phyloP scores from a whole-genome alignment of 108 stramenopile genomes.

The Craspedostauros australis region DNA sequence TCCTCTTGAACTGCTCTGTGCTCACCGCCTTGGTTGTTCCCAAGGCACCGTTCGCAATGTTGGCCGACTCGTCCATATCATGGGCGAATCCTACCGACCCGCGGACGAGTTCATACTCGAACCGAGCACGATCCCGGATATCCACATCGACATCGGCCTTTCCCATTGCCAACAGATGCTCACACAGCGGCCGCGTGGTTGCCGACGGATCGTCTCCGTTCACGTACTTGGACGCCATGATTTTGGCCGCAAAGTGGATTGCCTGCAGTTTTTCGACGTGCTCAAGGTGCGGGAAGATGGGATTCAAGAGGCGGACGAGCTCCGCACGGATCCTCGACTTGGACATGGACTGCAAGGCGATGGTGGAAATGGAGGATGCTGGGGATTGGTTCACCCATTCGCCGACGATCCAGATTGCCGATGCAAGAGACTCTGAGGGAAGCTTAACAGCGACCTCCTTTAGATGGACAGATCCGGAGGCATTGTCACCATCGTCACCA shows the following conservation, averaged over 20 bases:
- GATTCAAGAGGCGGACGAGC: conserved; percentile 77
- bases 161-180: conserved; percentile 92
- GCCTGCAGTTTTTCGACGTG: conserved; percentile 82
- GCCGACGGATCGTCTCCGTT: neutral
- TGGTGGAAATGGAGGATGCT: conserved; percentile 7
- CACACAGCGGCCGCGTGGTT: conserved; percentile 41
- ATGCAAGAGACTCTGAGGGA: conserved; percentile 52
- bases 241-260: conserved; percentile 88
- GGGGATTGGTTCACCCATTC: conserved; percentile 45
- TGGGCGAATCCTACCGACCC: conserved; percentile 40
- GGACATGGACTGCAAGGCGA: conserved; percentile 16
- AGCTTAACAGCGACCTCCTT: conserved; percentile 32
- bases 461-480: conserved; percentile 16
- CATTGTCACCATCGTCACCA: conserved; percentile 35
- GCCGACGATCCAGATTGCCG: conserved; percentile 67
- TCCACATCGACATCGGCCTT: conserved; percentile 88
- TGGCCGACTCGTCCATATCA: conserved; percentile 53
- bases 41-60: conserved; percentile 2
- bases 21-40: conserved; percentile 20
- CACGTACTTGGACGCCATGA: conserved; percentile 30
- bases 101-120: conserved; percentile 79
- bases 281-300: conserved; percentile 60
- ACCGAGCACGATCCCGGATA: conserved; percentile 92
- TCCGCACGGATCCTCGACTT: conserved; percentile 61
- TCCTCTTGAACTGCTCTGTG: conserved; percentile 34